Conservation (phyloP, 257 asterid species). For the Ilex asprella region DNA sequence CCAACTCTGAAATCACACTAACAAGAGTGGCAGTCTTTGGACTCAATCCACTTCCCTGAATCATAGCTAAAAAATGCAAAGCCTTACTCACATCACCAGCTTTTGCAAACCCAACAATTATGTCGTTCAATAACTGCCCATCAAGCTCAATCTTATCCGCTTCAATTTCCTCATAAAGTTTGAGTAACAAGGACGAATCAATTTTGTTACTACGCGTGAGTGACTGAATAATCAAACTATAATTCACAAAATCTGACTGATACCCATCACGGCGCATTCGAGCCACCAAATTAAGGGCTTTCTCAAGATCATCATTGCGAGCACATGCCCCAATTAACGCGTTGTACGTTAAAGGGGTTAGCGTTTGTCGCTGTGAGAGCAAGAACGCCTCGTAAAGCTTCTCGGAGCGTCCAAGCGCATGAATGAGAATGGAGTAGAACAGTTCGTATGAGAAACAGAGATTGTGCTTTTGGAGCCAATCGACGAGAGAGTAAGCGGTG, state of each 20-base stretch:
- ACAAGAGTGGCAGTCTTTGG: conserved; percentile 63
- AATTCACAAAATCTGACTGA: conserved; percentile 82
- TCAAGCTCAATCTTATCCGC: conserved; percentile 76
- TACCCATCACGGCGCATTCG: conserved; percentile 82
- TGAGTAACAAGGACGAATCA: conserved; percentile 58
- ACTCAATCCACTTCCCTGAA: conserved; percentile 82
- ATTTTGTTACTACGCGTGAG: conserved; percentile 43
- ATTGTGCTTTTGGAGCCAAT: conserved; percentile 81
- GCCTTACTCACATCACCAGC: conserved; percentile 72
- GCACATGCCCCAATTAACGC: conserved; percentile 98
- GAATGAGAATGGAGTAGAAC: conserved; percentile 72
- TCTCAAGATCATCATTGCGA: conserved; percentile 77
- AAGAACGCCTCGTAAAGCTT: conserved; percentile 89
- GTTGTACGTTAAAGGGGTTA: conserved; percentile 84
- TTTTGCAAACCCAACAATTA: conserved; percentile 68
- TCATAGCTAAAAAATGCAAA: conserved; percentile 46
- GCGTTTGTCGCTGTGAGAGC: conserved; percentile 62
- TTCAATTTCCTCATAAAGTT: conserved; percentile 58
- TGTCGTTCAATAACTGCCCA: conserved; percentile 70
- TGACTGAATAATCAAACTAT: conserved; percentile 80
- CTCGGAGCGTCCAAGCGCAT: conserved; percentile 76
- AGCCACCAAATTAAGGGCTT: conserved; percentile 77
- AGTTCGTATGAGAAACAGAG: conserved; percentile 86
- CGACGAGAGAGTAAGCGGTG: conserved; percentile 59
- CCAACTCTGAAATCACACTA: conserved; percentile 55